Percentiles rank a stretch among this genome's conserved stretches.
Conservation (phyloP, 805 yeast genomes). For the Scheffersomyces amazonensis region DNA sequence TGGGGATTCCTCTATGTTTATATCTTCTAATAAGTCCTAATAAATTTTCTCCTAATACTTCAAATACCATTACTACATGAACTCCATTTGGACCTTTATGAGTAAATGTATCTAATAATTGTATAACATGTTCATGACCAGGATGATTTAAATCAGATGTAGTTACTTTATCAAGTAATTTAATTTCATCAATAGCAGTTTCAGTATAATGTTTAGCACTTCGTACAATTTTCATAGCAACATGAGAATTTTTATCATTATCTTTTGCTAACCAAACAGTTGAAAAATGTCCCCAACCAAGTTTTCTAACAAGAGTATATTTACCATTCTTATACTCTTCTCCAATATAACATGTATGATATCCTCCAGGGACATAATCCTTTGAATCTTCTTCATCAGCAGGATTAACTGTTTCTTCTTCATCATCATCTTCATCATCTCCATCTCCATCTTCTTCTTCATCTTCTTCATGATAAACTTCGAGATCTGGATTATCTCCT, state of each 20-base stretch:
- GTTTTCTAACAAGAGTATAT: conserved; percentile 78
- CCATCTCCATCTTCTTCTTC: conserved; percentile 16
- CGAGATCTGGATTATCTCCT: too few species aligned
- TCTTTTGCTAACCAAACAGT: conserved; percentile 89
- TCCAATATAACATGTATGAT: conserved; percentile 90
- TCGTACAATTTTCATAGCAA: conserved; percentile 91
- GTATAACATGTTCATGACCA: conserved; percentile 80
- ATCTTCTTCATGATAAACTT: conserved; percentile 3
- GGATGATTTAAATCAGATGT: conserved; percentile 66
- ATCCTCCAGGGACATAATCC: conserved; percentile 92
- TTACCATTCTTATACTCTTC: conserved; percentile 75
- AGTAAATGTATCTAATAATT: conserved; percentile 76
- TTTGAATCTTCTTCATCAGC: conserved; percentile 78
- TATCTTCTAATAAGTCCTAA: conserved; percentile 79
- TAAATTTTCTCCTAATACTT: conserved; percentile 91
- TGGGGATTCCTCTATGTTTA: conserved; percentile 76
- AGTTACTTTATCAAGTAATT: conserved; percentile 64
- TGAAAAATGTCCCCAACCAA: conserved; percentile 99
- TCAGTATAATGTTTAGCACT: conserved; percentile 89
- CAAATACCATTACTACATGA: conserved; percentile 96
- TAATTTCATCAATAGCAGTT: conserved; percentile 92
- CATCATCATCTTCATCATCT: conserved; percentile 25
- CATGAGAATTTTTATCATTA: conserved; percentile 59
- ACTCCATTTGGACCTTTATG: conserved; percentile 89
- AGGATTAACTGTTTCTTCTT: conserved; percentile 23